These are phyloP conservation scores for Ustilago vetiveriae DNA, from an alignment of 1,284 basidiomycete genomes.

Conservation along the genomic window DNA sequence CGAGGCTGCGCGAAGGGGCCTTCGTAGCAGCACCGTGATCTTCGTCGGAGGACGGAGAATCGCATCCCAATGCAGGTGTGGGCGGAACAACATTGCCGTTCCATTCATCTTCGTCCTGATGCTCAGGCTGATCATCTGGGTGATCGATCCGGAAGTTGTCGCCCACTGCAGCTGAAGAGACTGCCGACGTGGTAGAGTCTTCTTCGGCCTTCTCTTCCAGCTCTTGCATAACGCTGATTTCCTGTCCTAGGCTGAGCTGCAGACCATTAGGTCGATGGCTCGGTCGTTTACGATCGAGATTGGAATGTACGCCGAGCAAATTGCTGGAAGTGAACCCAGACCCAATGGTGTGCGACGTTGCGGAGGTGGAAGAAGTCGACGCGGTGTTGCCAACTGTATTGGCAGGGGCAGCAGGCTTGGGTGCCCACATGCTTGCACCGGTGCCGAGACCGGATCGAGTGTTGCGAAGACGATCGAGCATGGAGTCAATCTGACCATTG, in stretches of 20 bases:
- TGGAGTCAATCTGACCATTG: slow-evolving; percentile 37
- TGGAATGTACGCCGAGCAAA: slow-evolving; percentile 31
- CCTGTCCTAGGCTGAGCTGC: slow-evolving; percentile 44
- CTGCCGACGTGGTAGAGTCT: slow-evolving; percentile 19
- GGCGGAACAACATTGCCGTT: slow-evolving; percentile 43
- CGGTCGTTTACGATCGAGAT: slow-evolving; percentile 33
- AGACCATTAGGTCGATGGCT: slow-evolving; percentile 46
- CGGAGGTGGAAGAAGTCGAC: slow-evolving; percentile 1
- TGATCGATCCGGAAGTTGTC: slow-evolving; percentile 25
- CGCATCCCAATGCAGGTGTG: slow-evolving; percentile 37
- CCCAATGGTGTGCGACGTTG: slow-evolving; percentile 23
- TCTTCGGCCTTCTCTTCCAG: slow-evolving; percentile 46
- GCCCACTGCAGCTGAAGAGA: slow-evolving; percentile 19
- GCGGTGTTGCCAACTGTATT: slow-evolving; percentile 1
- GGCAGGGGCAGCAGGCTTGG: slow-evolving; percentile 19
- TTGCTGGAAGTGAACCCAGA: slow-evolving; percentile 22
- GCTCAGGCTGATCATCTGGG: slow-evolving; percentile 10
- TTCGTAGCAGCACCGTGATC: slow-evolving; percentile 3
- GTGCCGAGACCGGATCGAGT: slow-evolving; percentile 40
- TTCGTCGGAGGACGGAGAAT: slow-evolving; percentile 31
- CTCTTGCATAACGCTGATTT: slow-evolving; percentile 47
- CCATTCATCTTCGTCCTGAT: slow-evolving; percentile 14
- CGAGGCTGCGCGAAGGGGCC: slow-evolving; percentile 23
- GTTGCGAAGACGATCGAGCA: slow-evolving; percentile 42
- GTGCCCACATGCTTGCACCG: slow-evolving; percentile 49